These are phyloP conservation scores for Kodamaea lidongshanica DNA, from an alignment of 805 yeast genomes.

Conservation along the genomic window DNA sequence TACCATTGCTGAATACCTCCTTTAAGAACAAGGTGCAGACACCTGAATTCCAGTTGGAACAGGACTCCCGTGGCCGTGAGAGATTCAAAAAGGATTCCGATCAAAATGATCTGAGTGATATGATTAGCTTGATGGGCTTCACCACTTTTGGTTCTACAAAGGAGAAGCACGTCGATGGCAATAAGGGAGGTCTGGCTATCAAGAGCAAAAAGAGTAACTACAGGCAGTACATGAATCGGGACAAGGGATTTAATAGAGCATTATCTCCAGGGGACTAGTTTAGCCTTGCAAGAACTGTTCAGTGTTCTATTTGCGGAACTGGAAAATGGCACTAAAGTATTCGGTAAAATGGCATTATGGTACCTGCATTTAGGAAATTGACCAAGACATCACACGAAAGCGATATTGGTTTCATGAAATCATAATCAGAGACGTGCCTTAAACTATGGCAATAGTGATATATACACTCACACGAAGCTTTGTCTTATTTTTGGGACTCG, in stretches of 20 bases:
- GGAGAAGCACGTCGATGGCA: constrained; percentile 48
- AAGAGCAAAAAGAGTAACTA: constrained; percentile 39
- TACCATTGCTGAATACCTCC: constrained; percentile 16
- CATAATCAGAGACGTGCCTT: no score
- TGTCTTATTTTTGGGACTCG: no score
- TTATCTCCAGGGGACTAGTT: constrained; percentile 40
- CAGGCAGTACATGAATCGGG: constrained; percentile 57
- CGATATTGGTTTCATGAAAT: no score
- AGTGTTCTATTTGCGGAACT: no score
- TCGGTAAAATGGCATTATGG: no score
- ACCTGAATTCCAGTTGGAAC: constrained; percentile 14
- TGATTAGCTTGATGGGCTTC: constrained; percentile 54
- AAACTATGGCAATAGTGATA: no score
- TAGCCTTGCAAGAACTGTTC: no score
- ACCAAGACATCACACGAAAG: no score
- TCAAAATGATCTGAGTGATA: constrained; percentile 20
- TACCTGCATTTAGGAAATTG: no score
- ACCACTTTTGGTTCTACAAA: constrained; percentile 50
- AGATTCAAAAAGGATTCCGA: constrained; percentile 15
- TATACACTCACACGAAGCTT: no score
- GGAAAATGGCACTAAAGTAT: no score
- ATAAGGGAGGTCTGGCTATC: constrained; percentile 39
- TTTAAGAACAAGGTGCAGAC: constrained; percentile 10
- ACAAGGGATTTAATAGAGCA: constrained; percentile 50
- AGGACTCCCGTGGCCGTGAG: constrained; percentile 20